Evolutionary conservation across 306 rosid species (phyloP), one percentile per base, ranked within the genome.

Genomic region (Citrullus mucosospermus): DNA sequence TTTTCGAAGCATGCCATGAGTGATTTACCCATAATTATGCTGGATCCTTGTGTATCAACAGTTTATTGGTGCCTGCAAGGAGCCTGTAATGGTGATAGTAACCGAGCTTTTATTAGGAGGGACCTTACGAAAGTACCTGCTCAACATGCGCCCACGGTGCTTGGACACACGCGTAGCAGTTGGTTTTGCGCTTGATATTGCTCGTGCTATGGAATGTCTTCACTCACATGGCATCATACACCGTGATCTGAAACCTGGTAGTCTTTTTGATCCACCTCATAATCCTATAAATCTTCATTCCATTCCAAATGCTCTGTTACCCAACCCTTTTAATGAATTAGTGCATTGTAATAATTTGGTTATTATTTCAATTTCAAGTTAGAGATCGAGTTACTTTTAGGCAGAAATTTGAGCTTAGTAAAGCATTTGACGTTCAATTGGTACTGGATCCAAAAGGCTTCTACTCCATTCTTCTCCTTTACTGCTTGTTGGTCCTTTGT

Each of bases 191-290:
- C 93, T 94, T 28, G 98, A 92, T 79, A 87, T 94, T 85, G 91
- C 95, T 48, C 97, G 97, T 76, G 96, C 96, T n/a, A 90, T 92
- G 93, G 98, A 94, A 82, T 94, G 98, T 81, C 85, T 94, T 74
- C 97, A 92, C 84, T 89, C 93, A 76, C 98, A 92, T 81, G 98
- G 98, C 80, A 92, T 94, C 87, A 94, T 94, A 53, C 98, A 94
- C 84, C 96, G 97, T 55, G 98, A 94, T 83, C 85, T 94, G 80
- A 94, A 94, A 80, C 98, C 98, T 28, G 97, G 98, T 90, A 94
- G 81, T 79, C 73, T 75, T 77, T 78, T 80, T 80, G 28, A 77
- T 53, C 71, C 73, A n/a, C 69, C 43, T 82, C 62, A 22, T 55
- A 44, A 39, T n/a, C 50, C 58, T 46, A 22, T 54, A 15, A 38